Conservation (phyloP, 208 protist species). For the Leishmania guyanensis region DNA sequence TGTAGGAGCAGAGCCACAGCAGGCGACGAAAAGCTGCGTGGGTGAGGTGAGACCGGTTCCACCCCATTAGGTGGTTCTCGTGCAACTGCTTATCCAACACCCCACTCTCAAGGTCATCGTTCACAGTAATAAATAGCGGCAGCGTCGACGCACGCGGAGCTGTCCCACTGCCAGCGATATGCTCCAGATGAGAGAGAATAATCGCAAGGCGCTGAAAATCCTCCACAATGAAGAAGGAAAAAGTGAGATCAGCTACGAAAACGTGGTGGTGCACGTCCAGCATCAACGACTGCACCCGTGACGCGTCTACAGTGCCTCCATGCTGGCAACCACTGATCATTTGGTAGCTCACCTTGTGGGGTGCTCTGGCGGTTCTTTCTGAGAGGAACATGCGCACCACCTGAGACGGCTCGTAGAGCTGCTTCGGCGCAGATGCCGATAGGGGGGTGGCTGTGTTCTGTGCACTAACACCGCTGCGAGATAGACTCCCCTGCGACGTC, state of each 20-base stretch:
- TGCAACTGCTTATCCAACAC: background rate
- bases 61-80: slow-evolving; percentile 5
- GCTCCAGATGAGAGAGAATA: slow-evolving; percentile 13
- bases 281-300: slow-evolving; percentile 19
- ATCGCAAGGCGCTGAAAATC: slow-evolving; percentile 30
- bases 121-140: slow-evolving; percentile 34
- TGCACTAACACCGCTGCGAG: background rate
- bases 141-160: background rate
- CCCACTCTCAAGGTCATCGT: slow-evolving; percentile 26
- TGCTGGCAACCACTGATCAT: slow-evolving; percentile 13
- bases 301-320: background rate
- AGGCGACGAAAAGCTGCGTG: slow-evolving; percentile 18
- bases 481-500: background rate
- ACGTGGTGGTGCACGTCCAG: slow-evolving; percentile 33
- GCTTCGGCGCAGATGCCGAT: too few relatives aligned
- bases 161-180: background rate
- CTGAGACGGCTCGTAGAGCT: slow-evolving; percentile 1
- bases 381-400: slow-evolving; percentile 7
- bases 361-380: slow-evolving; percentile 4
- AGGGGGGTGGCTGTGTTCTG: background rate
- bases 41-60: slow-evolving; percentile 11
- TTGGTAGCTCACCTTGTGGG: background rate
- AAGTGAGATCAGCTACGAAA: slow-evolving; percentile 5
- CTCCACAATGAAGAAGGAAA: slow-evolving; percentile 30
- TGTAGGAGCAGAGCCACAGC: slow-evolving; percentile 15